Evolutionary conservation across 257 asterid genomes (phyloP).

Genomic region (Fraxinus pennsylvanica): DNA sequence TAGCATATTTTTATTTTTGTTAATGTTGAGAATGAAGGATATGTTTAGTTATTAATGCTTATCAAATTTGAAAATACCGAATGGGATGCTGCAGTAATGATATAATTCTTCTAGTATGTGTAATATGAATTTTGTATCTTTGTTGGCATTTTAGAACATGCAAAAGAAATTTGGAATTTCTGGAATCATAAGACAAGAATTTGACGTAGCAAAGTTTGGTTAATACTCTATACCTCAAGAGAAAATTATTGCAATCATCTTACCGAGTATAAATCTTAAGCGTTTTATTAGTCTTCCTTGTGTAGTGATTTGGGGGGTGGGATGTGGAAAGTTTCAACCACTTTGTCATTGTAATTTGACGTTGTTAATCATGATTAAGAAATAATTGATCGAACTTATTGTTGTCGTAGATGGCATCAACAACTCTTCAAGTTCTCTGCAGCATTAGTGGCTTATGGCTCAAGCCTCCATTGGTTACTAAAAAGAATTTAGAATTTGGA

Average conservation of each 20-base stretch:
- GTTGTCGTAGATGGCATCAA: neutral
- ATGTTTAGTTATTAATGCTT: constrained; percentile 23
- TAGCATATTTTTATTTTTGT: neutral
- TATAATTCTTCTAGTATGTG: neutral
- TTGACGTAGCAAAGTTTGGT: neutral
- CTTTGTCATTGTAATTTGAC: no score
- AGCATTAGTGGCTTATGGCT: neutral
- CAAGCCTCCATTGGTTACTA: neutral
- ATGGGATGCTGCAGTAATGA: constrained; percentile 12
- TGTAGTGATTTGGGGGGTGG: neutral
- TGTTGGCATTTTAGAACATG: neutral
- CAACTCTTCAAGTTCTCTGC: neutral
- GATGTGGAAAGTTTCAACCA: neutral
- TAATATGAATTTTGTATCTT: neutral
- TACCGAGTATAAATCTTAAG: neutral
- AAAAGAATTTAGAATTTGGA: neutral
- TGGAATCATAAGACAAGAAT: neutral
- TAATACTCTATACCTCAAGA: neutral
- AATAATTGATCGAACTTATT: no score
- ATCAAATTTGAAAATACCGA: neutral
- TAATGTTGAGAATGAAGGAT: constrained; percentile 7
- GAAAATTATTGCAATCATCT: neutral
- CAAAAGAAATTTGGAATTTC: neutral
- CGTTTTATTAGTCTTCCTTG: neutral
- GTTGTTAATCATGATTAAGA: neutral